Percentiles rank a stretch among this genome's conserved stretches.
Evolutionary conservation across 331 rosid species (phyloP).

Genomic region (Prunus yedoensis): DNA sequence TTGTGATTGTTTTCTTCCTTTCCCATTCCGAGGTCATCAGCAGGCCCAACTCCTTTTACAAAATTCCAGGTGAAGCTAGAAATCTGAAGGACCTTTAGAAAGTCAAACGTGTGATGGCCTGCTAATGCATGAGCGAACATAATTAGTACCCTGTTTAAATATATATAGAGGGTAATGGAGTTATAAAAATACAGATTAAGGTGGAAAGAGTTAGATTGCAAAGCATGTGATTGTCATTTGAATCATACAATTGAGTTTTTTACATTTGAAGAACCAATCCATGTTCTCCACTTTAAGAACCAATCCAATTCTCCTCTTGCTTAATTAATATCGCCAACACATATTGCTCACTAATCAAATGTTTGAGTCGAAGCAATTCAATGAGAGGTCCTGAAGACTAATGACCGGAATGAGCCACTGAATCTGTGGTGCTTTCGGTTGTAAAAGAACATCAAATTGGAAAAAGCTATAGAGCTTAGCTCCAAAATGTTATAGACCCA

Average conservation of each 20-base stretch:
- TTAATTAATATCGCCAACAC: not conserved
- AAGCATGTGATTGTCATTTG: not conserved
- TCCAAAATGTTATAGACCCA: too few relatives aligned
- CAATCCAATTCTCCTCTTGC: not conserved
- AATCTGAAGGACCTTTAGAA: not conserved
- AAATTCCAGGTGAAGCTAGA: not conserved
- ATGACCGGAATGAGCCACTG: not conserved
- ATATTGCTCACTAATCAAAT: not conserved
- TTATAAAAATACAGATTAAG: not conserved
- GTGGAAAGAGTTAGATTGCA: not conserved
- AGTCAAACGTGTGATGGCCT: not conserved
- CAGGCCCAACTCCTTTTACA: not conserved
- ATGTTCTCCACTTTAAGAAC: too few relatives aligned
- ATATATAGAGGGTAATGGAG: not conserved
- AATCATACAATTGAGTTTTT: not conserved
- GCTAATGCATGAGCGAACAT: not conserved
- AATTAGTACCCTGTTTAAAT: not conserved
- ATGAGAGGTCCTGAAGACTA: not conserved
- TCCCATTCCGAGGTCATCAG: not conserved
- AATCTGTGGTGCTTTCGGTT: not conserved
- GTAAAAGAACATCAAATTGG: too few relatives aligned
- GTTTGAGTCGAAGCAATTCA: not conserved
- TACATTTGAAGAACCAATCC: not conserved
- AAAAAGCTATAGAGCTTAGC: too few relatives aligned
- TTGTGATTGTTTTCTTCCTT: conserved; percentile 33